Evolutionary conservation across 2,329 filamentous ascomycete genomes (phyloP), one percentile per base, ranked within the genome.

Genomic region (Venturia nashicola): DNA sequence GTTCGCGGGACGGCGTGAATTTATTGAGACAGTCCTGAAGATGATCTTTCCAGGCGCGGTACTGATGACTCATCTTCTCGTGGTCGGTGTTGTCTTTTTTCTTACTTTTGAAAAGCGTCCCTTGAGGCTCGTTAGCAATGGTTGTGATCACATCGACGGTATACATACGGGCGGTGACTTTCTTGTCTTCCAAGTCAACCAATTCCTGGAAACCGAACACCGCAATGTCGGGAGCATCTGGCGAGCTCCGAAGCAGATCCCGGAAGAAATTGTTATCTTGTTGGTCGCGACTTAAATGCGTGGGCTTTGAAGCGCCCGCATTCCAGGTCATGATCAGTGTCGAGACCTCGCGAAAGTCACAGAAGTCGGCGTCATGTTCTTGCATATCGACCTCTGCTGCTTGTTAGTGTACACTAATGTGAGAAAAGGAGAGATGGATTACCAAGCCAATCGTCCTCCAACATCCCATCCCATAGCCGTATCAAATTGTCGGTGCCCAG

Each of bases 151-250:
- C 11, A 43, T 9, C 2, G 57, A n/a, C 32, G 20, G 20, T 40
- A 34, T 1, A 61, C 82, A 71, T 75, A 85, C 86, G 97, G n/a
- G 94, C 94, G 27, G 93, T 97, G 61, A 95, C 89, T 68, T 92
- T 95, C 78, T 97, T 97, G 76, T 99, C 90, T 74, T 99, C 94
- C 8, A 99, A 80, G 71, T 99, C 94, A 4, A 99, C 94, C n/a
- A 99, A 82, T 75, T 99, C 94, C 74, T 99, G 94, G 74, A 99
- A 99, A 1, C 92, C 93, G 78, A 99, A 99, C 0, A 97, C 84
- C 2, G 97, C 77, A 61, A 99, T 91, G 69, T 97, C 94, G 0
- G 94, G 91, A 8, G 88, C 86, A 46, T 87, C 83, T 66, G 88
- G 86, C n/a, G 83, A 84, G 67, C 87, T 83, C 34, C 8, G 57